These are phyloP conservation scores for Amanita rimosa DNA, from an alignment of 768 basidiomycete species.

Conservation along the genomic window DNA sequence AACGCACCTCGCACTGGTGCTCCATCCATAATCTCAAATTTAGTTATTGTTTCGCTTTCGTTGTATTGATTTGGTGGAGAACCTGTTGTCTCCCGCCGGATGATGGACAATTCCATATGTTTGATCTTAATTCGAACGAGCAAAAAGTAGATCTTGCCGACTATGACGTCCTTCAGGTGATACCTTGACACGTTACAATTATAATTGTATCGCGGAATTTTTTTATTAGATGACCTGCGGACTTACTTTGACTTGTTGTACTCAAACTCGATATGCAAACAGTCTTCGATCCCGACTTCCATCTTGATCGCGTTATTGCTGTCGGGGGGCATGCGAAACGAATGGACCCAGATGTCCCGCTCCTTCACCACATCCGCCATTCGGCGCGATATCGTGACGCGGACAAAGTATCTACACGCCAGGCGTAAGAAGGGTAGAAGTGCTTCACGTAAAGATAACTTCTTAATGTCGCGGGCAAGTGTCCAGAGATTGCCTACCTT, in stretches of 20 bases:
- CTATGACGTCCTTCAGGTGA: constrained; percentile 97
- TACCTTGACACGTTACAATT: constrained; percentile 45
- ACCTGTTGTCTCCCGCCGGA: constrained; percentile 94
- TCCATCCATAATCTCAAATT: constrained; percentile 99
- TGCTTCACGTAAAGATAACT: constrained; percentile 3
- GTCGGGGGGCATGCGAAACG: constrained; percentile 97
- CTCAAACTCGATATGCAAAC: constrained; percentile 97
- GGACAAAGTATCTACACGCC: constrained; percentile 70
- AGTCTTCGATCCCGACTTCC: constrained; percentile 99
- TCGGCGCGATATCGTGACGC: constrained; percentile 81
- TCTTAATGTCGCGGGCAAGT: constrained; percentile 4
- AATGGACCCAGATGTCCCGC: constrained; percentile 95
- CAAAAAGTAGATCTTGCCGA: constrained; percentile 98
- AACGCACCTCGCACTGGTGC: constrained; percentile 84
- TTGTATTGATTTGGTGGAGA: constrained; percentile 99
- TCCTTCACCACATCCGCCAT: constrained; percentile 94
- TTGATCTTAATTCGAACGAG: constrained; percentile 99
- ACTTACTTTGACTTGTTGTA: constrained; percentile 98
- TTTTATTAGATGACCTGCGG: neutral
- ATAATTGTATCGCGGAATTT: neutral
- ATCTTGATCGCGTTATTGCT: constrained; percentile 98
- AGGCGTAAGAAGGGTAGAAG: constrained; percentile 6
- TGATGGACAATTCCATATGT: constrained; percentile 98
- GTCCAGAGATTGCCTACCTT: constrained; percentile 40
- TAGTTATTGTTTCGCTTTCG: constrained; percentile 97